Percentiles rank a stretch among this genome's conserved stretches.
Conservation (phyloP, 176 grass and related monocot species). For the Oryza glaberrima region DNA sequence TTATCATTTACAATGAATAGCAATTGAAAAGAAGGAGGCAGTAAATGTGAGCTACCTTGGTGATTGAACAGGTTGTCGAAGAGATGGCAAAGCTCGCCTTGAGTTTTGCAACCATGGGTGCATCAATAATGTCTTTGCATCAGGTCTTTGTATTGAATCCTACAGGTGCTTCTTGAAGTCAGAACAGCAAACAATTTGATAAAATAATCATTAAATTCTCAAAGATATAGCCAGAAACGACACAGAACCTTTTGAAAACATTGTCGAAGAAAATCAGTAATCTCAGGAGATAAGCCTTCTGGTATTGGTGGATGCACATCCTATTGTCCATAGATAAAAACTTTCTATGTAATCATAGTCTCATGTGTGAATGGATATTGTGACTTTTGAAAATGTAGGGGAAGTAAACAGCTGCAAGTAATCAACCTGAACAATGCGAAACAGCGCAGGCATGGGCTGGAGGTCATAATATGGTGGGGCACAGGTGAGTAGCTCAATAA, state of each 20-base stretch:
- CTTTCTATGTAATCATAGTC: constrained; percentile 12
- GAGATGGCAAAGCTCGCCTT: constrained; percentile 72
- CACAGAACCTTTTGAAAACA: constrained; percentile 91
- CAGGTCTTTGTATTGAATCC: constrained; percentile 97
- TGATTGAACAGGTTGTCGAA: constrained; percentile 59
- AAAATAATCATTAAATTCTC: constrained; percentile 16
- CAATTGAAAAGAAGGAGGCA: constrained; percentile 12
- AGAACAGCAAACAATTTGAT: constrained; percentile 37
- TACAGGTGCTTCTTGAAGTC: constrained; percentile 50
- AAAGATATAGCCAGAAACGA: constrained; percentile 16
- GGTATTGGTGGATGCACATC: constrained; percentile 97
- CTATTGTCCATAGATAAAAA: constrained; percentile 47
- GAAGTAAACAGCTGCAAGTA: constrained; percentile 35
- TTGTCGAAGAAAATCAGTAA: constrained; percentile 95
- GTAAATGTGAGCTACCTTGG: constrained; percentile 53
- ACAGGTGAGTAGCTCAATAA: constrained; percentile 97
- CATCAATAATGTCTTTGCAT: constrained; percentile 95
- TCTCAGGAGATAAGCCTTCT: constrained; percentile 89
- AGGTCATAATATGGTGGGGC: constrained; percentile 97
- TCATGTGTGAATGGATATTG: neutral
- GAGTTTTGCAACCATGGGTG: constrained; percentile 96
- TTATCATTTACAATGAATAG: constrained; percentile 10
- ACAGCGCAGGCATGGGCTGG: constrained; percentile 99
- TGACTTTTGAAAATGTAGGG: neutral
- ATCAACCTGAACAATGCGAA: constrained; percentile 95